Base-by-base conservation (phyloP, 2,329 filamentous ascomycete species). In the Ceratocystis ficicola region DNA sequence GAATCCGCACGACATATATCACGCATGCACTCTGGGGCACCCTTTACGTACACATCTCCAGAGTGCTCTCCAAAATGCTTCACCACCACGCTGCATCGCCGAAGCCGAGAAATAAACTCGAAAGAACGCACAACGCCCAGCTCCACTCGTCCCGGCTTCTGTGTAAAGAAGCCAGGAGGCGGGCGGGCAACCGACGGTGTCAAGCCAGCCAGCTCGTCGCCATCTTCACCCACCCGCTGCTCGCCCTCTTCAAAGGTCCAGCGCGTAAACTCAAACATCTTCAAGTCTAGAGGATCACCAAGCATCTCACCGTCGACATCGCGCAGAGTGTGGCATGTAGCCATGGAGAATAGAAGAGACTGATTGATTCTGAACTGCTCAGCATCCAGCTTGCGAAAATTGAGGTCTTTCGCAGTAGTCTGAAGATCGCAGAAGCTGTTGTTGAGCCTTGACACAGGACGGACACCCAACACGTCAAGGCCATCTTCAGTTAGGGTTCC, bases 401-500 rank as follows among this genome's bases (percentile, higher is more conserved):
- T 62, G 25, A 68, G 64, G 25, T 63, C 62, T 10, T 57, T 36
- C 6, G 66, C 57, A 22, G 41, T 55, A 20, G 63, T 57, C 46
- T 67, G 62, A 20, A 67, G 57, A 28, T 67, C 62, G n/a, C 41
- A 50, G 41, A 67, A 67, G 44, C 30, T 48, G 20, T 68, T 52
- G 5, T 46, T 32, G 17, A 44, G n/a, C 32, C 44, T 62, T 17
- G 65, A 57, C 8, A 90, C 90, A 5, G 94, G 85, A 44, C 90
- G 85, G 22, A 96, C 85, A 12, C 94, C 94, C 12, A 99, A 81
- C 20, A 99, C 90, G 74, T 99, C 95, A 52, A 99, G 77, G 0
- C 94, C 94, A 74, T 99, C 94, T 75, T 97, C 94, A 0, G 94
- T 99, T 65, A 99, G 78, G 0, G 94, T 99, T n/a, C 94, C 94